These are phyloP conservation scores for Erythrophleum ivorense DNA, from an alignment of 331 rosid genomes.

Conservation along the genomic window DNA sequence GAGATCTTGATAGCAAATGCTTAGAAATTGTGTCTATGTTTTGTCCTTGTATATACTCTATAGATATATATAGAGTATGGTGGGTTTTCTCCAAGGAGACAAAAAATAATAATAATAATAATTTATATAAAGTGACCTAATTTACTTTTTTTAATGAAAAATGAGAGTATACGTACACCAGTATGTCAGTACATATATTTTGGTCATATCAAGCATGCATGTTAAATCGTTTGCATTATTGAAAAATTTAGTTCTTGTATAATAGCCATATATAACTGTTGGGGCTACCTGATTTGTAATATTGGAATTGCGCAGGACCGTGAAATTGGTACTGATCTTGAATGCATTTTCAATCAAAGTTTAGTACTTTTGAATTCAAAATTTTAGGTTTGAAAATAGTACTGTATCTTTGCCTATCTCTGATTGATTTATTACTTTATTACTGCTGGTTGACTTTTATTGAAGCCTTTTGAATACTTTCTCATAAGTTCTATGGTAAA, in stretches of 20 bases:
- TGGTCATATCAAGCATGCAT: conserved; percentile 14
- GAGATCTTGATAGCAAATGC: neutral
- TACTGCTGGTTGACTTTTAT: conserved; percentile 82
- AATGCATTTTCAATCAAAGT: conserved; percentile 27
- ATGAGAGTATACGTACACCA: neutral
- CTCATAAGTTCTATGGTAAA: conserved; percentile 87
- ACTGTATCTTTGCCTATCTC: neutral
- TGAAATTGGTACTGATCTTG: neutral
- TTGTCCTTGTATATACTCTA: neutral
- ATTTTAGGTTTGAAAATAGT: conserved; percentile 25
- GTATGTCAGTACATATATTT: conserved; percentile 22
- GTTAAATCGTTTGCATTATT: neutral
- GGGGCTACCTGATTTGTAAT: conserved; percentile 8
- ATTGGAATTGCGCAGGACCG: neutral
- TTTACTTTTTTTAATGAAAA: conserved; percentile 8
- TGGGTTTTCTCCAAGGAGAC: conserved; percentile 13
- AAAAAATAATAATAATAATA: neutral
- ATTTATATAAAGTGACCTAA: neutral
- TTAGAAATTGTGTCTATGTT: neutral
- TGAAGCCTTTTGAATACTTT: conserved; percentile 74
- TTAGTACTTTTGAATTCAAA: conserved; percentile 7
- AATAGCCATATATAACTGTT: neutral
- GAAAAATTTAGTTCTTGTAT: no score
- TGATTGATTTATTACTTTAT: conserved; percentile 31
- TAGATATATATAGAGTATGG: neutral